Conservation (phyloP, 352 stramenopile genomes). For the Pythium brachiatum region DNA sequence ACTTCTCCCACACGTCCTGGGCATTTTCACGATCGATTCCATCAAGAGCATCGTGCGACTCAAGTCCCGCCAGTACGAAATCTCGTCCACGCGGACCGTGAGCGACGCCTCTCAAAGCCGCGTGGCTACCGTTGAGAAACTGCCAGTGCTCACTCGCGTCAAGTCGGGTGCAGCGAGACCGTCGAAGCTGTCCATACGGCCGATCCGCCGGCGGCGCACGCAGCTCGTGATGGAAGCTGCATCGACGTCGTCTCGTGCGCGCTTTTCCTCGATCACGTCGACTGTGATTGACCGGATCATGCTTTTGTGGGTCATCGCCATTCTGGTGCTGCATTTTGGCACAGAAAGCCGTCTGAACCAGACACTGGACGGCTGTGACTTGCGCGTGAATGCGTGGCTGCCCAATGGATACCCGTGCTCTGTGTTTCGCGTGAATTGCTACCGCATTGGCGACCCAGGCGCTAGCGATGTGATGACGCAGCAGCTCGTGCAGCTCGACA, state of each 20-base stretch:
- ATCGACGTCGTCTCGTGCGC: background rate
- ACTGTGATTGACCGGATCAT: background rate
- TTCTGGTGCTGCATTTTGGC: background rate
- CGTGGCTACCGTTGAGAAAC: background rate
- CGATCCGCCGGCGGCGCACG: background rate
- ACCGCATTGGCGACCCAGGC: conserved; percentile 3
- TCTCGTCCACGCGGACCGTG: background rate
- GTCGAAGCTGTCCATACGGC: background rate
- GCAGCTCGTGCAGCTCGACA: conserved; percentile 10
- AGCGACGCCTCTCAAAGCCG: background rate
- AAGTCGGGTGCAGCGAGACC: background rate
- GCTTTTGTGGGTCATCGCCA: conserved; percentile 1
- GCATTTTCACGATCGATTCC: conserved; percentile 6
- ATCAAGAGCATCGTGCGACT: conserved; percentile 13
- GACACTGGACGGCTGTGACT: background rate
- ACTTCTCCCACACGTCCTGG: conserved; percentile 9
- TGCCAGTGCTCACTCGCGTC: background rate
- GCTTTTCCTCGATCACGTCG: background rate
- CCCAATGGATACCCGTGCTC: conserved; percentile 7
- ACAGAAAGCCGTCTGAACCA: background rate
- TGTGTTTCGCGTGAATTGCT: conserved; percentile 23
- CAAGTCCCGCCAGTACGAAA: background rate
- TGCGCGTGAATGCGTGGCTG: conserved; percentile 13
- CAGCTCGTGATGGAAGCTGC: background rate
- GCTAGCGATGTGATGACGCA: background rate